A percentile compares a stretch with the other conserved stretches of the same genome.
Evolutionary conservation across 768 basidiomycete species (phyloP).

Genomic region (Scleroderma bovista): DNA sequence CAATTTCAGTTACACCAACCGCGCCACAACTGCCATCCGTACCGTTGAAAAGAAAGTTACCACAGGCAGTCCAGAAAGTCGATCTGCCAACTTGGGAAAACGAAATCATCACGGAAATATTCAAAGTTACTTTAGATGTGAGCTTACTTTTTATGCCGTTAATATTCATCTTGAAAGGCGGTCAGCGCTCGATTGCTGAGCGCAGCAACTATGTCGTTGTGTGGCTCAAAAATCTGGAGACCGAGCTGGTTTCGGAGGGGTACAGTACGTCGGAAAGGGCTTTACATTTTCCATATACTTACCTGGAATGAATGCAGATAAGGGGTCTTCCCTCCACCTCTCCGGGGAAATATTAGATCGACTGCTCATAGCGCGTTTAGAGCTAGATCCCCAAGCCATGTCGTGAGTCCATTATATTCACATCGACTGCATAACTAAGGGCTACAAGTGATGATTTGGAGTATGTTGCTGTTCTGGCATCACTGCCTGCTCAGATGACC

Average conservation of each 20-base stretch:
- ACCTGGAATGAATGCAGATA: constrained; percentile 4
- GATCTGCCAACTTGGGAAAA: constrained; percentile 68
- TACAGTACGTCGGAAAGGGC: constrained; percentile 27
- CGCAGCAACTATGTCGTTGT: constrained; percentile 61
- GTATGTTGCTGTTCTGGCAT: constrained; percentile 65
- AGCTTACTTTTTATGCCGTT: constrained; percentile 19
- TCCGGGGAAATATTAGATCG: constrained; percentile 65
- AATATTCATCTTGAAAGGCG: constrained; percentile 7
- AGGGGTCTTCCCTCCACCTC: constrained; percentile 38
- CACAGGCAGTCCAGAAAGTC: constrained; percentile 36
- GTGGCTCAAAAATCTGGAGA: constrained; percentile 75
- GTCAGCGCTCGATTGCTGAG: constrained; percentile 54
- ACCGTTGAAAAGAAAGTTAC: constrained; percentile 46
- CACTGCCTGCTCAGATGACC: constrained; percentile 72
- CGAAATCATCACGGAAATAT: constrained; percentile 56
- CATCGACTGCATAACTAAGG: background rate
- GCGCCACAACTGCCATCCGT: constrained; percentile 28
- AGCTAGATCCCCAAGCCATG: constrained; percentile 68
- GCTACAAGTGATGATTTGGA: constrained; percentile 63
- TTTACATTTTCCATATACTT: background rate
- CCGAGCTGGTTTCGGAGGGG: constrained; percentile 62
- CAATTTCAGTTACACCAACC: constrained; percentile 23
- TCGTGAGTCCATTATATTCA: constrained; percentile 42
- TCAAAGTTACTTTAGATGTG: constrained; percentile 80
- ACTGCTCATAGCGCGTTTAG: constrained; percentile 78